phyloP scores from a whole-genome alignment of 2,329 filamentous ascomycete genomes.

The Aureobasidium sp. region DNA sequence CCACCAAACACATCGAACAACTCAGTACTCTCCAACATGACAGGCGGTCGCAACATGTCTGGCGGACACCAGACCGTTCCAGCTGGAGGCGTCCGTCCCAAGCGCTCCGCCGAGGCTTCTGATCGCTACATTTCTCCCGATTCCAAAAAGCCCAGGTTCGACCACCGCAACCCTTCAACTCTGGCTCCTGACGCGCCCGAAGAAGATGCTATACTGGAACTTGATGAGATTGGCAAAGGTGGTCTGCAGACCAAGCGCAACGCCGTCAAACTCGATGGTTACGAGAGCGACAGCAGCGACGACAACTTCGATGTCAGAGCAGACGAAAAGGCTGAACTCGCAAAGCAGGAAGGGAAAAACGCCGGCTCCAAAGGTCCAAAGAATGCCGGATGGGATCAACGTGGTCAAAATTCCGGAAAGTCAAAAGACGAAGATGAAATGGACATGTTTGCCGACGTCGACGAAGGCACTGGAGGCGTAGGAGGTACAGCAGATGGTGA shows the following conservation, averaged over 20 bases:
- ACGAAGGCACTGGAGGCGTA: slow-evolving; percentile 45
- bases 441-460: slow-evolving; percentile 77
- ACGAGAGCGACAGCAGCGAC: slow-evolving; percentile 87
- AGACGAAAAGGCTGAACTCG: slow-evolving; percentile 47
- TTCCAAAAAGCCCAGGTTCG: slow-evolving; percentile 80
- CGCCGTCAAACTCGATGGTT: slow-evolving; percentile 92
- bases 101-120: slow-evolving; percentile 74
- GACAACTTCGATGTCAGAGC: slow-evolving; percentile 78
- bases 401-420: slow-evolving; percentile 28
- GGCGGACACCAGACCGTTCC: slow-evolving; percentile 41
- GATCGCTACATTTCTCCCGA: slow-evolving; percentile 64
- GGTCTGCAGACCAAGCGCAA: slow-evolving; percentile 74
- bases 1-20: neutral
- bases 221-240: slow-evolving; percentile 78
- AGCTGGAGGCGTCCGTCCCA: slow-evolving; percentile 27
- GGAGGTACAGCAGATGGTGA: slow-evolving; percentile 35
- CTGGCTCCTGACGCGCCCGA: slow-evolving; percentile 74
- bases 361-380: slow-evolving; percentile 17
- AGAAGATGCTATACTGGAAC: slow-evolving; percentile 70
- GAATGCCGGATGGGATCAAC: slow-evolving; percentile 25
- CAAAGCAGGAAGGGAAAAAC: slow-evolving; percentile 24
- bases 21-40: neutral
- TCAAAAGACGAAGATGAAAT: slow-evolving; percentile 55
- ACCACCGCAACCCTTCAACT: slow-evolving; percentile 87
- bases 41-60: slow-evolving; percentile 4